phyloP scores from a whole-genome alignment of 495 filamentous ascomycete species.

The Penicillium roqueforti region DNA sequence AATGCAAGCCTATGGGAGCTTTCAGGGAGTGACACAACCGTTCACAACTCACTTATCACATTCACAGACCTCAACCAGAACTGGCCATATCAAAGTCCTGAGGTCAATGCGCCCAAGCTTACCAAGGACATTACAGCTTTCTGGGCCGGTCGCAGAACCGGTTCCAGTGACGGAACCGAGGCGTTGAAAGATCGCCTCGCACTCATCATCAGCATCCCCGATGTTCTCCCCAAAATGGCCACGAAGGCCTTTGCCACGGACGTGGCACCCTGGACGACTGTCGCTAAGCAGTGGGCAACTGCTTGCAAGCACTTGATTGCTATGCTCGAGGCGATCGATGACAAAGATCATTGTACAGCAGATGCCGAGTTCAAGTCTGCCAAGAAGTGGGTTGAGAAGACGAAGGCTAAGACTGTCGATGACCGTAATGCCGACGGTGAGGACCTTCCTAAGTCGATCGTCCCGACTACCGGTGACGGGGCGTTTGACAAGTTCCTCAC shows the following conservation, averaged over 20 bases:
- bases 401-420: constrained; percentile 18
- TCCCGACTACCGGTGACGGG: constrained; percentile 7
- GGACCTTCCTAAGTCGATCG: constrained; percentile 15
- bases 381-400: constrained; percentile 13
- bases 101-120: constrained; percentile 7
- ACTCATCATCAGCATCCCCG: constrained; percentile 3
- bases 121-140: constrained; percentile 10
- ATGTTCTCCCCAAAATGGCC: constrained; percentile 12
- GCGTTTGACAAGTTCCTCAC: constrained; percentile 10
- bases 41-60: constrained; percentile 9
- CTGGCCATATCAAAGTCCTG: constrained; percentile 12
- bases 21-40: constrained; percentile 1
- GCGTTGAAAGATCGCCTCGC: constrained; percentile 5
- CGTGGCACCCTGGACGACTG: constrained; percentile 13
- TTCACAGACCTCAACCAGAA: constrained; percentile 17
- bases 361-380: constrained; percentile 13
- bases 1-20: constrained; percentile 11
- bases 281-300: constrained; percentile 15
- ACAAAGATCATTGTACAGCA: constrained; percentile 4
- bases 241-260: constrained; percentile 15
- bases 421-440: constrained; percentile 10
- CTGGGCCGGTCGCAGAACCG: constrained; percentile 5
- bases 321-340: constrained; percentile 12
- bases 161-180: not conserved
- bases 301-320: constrained; percentile 15